Percentiles rank a stretch among this genome's conserved stretches.
These are phyloP conservation scores for Fusarium sp. DNA, from an alignment of 2,329 filamentous ascomycete species.

Conservation along the genomic window DNA sequence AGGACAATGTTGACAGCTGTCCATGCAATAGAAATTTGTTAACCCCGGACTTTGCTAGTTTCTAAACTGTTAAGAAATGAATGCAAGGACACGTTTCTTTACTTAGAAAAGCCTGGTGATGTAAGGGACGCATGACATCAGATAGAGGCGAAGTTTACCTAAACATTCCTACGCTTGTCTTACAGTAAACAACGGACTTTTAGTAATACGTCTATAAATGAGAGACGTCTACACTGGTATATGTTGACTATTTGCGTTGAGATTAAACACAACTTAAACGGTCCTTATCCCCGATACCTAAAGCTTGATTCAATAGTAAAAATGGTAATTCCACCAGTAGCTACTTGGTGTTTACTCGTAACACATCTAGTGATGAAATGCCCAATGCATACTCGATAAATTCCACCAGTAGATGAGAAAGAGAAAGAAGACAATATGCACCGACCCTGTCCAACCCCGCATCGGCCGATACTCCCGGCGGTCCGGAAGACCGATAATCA, in stretches of 20 bases:
- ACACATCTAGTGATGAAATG: too few relatives aligned
- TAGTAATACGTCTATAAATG: not conserved
- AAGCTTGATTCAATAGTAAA: not conserved
- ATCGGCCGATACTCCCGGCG: not conserved
- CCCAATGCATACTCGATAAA: too few relatives aligned
- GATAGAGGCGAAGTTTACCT: not conserved
- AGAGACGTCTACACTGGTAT: not conserved
- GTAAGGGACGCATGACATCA: too few relatives aligned
- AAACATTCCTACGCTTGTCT: not conserved
- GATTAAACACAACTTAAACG: not conserved
- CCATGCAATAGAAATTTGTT: too few relatives aligned
- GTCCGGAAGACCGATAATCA: not conserved
- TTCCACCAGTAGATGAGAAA: not conserved
- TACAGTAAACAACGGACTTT: not conserved
- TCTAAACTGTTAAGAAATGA: too few relatives aligned
- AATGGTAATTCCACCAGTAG: not conserved
- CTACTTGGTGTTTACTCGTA: too few relatives aligned
- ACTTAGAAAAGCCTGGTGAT: too few relatives aligned
- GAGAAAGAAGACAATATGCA: not conserved
- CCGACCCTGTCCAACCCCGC: not conserved
- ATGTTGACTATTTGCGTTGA: not conserved
- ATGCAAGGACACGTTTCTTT: too few relatives aligned
- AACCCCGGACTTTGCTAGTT: too few relatives aligned
- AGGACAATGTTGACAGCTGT: too few relatives aligned
- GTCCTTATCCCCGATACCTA: not conserved